phyloP scores from a whole-genome alignment of 108 stramenopile genomes.

The Pseudonitzschia delicatissima region DNA sequence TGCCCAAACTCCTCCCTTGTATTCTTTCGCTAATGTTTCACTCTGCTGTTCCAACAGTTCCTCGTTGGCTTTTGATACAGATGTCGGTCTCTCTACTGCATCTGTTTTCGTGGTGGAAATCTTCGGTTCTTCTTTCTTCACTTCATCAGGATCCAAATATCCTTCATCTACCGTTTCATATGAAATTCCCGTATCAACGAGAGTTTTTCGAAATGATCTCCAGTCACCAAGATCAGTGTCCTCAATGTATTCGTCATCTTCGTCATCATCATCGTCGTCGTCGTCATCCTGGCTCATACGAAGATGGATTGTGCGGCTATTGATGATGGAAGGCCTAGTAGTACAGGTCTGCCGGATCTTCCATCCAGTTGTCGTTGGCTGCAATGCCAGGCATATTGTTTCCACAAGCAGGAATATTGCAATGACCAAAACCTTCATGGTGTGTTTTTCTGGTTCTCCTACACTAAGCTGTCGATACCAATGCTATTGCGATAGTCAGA shows the following conservation, averaged over 20 bases:
- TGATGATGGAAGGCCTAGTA: not conserved
- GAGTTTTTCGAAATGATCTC: slow-evolving; percentile 54
- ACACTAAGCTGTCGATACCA: no score
- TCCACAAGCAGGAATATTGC: not conserved
- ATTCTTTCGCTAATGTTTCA: slow-evolving; percentile 50
- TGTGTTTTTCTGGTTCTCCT: no score
- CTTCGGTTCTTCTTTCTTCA: not conserved
- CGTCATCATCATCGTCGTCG: slow-evolving; percentile 46
- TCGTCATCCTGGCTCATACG: slow-evolving; percentile 24
- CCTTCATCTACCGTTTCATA: slow-evolving; percentile 2
- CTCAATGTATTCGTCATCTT: slow-evolving; percentile 43
- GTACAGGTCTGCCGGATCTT: not conserved
- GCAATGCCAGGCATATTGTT: slow-evolving; percentile 2
- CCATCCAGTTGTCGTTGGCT: not conserved
- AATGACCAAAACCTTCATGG: not conserved
- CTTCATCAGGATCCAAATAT: not conserved
- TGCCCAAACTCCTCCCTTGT: slow-evolving; percentile 64
- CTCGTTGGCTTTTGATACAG: slow-evolving; percentile 64
- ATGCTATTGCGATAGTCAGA: no score
- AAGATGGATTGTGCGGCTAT: not conserved
- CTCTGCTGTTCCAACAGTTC: slow-evolving; percentile 52
- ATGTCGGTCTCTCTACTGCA: slow-evolving; percentile 23
- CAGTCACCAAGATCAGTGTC: slow-evolving; percentile 44
- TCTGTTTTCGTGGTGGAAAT: slow-evolving; percentile 8
- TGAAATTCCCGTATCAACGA: slow-evolving; percentile 19